Base-by-base conservation (phyloP, 805 yeast species). In the Cyberlindnera mrakii region DNA sequence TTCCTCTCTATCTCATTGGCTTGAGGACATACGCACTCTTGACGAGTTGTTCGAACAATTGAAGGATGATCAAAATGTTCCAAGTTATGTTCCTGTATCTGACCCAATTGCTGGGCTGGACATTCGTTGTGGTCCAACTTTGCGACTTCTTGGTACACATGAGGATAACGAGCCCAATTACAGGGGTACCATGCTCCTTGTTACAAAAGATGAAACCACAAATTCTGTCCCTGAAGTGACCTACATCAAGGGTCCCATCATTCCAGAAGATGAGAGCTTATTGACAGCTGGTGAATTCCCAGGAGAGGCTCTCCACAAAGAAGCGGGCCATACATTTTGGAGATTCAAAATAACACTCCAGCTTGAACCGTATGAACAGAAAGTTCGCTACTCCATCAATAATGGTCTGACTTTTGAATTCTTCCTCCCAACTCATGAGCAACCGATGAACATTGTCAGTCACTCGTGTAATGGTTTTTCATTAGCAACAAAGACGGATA, bases 391-490 rank as follows among this genome's bases (percentile, higher is more conserved):
- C 59, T 58, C 66, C 3, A 66, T 90, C 43, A 80, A 85, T 51
- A 71, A 60, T 11, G 55, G 55, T 17, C 54, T 55, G n/a, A 66
- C 71, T 33, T 85, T 71, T 59, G 75, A 78, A 49, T 89, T 90
- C 57, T 85, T 63, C 58, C 55, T 90, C 3, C 96, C 97, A 0
- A 67, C 83, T 0, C 49, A 54, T 1, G 55, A 65, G 3, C 80
- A 80, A 57, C 74, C 89, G 20, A 87, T 88, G 87, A 90, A 89
- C 60, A 73, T 82, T 6, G 73, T 89, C 64, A 82, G 91, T 17
- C 83, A 76, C 62, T 86, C 96, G 2, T 90, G 97, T 66, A 90
- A 90, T 58, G 97, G 97, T 10, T 91, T 89, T 60, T 85, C 96
- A 1, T 59, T 85, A 39, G 74, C 74, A 4, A 82, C 86, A 1